Conservation (phyloP, 805 yeast species). For the Candida schatavii region DNA sequence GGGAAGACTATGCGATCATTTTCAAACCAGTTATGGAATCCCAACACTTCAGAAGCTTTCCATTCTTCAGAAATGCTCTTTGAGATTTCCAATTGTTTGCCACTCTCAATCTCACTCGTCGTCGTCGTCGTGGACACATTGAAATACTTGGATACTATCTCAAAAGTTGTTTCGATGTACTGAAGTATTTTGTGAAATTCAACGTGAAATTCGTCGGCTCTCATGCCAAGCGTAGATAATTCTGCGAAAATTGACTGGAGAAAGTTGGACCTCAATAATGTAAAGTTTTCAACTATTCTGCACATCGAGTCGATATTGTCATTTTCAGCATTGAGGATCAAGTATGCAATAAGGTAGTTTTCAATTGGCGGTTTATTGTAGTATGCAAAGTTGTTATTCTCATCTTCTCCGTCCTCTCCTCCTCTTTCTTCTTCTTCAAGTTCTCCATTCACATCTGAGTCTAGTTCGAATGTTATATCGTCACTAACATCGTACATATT, state of each 20-base stretch:
- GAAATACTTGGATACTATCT: slow-evolving; percentile 20
- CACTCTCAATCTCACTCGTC: not conserved
- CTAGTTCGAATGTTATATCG: not conserved
- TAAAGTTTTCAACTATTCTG: slow-evolving; percentile 19
- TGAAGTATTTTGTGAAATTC: slow-evolving; percentile 28
- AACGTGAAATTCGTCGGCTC: not conserved
- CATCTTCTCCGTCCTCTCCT: slow-evolving; percentile 1
- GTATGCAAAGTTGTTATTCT: slow-evolving; percentile 10
- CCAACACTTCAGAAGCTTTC: slow-evolving; percentile 26
- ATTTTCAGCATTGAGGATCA: slow-evolving; percentile 22
- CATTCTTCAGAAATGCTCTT: slow-evolving; percentile 16
- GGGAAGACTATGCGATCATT: slow-evolving; percentile 13
- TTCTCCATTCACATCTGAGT: not conserved
- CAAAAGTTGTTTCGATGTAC: slow-evolving; percentile 34
- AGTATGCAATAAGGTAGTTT: slow-evolving; percentile 30
- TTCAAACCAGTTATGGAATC: slow-evolving; percentile 34
- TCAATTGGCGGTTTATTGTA: slow-evolving; percentile 18
- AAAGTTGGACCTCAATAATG: slow-evolving; percentile 21
- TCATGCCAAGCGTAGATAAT: not conserved
- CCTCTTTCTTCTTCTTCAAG: not conserved
- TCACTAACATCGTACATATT: not conserved
- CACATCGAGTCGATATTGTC: slow-evolving; percentile 14
- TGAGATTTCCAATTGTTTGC: slow-evolving; percentile 3
- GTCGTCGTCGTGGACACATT: not conserved
- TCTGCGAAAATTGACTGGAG: slow-evolving; percentile 12